Percentiles rank a stretch among this genome's conserved stretches.
Conservation (phyloP, 768 basidiomycete genomes). For the Phylloporus sp. region DNA sequence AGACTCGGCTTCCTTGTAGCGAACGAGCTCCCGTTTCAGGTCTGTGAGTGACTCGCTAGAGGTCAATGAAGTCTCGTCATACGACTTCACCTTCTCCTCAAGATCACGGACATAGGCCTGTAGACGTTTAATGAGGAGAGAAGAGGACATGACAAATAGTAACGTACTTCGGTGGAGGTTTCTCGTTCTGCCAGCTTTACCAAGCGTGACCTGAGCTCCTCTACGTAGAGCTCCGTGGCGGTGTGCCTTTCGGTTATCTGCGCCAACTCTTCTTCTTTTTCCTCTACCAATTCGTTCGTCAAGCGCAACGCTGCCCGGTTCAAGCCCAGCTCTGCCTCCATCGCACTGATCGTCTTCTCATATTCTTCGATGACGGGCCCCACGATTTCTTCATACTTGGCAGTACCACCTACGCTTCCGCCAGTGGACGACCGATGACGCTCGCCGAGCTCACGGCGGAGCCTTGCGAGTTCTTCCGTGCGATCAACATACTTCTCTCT, state of each 20-base stretch:
- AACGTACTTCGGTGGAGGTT: slow-evolving; percentile 79
- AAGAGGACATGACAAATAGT: not conserved
- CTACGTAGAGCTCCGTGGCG: slow-evolving; percentile 80
- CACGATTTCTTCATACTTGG: slow-evolving; percentile 87
- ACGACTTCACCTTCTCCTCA: slow-evolving; percentile 84
- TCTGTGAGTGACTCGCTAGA: slow-evolving; percentile 79
- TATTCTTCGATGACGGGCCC: slow-evolving; percentile 99
- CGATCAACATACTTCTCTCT: slow-evolving; percentile 83
- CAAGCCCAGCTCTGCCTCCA: slow-evolving; percentile 88
- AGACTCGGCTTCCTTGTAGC: slow-evolving; percentile 70
- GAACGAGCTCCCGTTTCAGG: slow-evolving; percentile 74
- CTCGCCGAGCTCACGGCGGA: slow-evolving; percentile 75
- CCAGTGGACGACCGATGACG: slow-evolving; percentile 53
- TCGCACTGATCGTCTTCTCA: slow-evolving; percentile 91
- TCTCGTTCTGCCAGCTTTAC: slow-evolving; percentile 85
- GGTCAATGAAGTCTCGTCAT: slow-evolving; percentile 71
- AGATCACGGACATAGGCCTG: slow-evolving; percentile 92
- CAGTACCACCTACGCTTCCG: slow-evolving; percentile 63
- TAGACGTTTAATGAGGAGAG: not conserved
- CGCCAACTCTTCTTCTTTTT: slow-evolving; percentile 79
- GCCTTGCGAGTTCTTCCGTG: slow-evolving; percentile 79
- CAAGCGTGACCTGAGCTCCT: slow-evolving; percentile 76
- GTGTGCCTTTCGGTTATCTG: slow-evolving; percentile 63
- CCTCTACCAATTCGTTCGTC: slow-evolving; percentile 89
- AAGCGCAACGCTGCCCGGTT: slow-evolving; percentile 83